Evolutionary conservation across 2,329 filamentous ascomycete species (phyloP).

Genomic region (Lachnellula occidentalis): DNA sequence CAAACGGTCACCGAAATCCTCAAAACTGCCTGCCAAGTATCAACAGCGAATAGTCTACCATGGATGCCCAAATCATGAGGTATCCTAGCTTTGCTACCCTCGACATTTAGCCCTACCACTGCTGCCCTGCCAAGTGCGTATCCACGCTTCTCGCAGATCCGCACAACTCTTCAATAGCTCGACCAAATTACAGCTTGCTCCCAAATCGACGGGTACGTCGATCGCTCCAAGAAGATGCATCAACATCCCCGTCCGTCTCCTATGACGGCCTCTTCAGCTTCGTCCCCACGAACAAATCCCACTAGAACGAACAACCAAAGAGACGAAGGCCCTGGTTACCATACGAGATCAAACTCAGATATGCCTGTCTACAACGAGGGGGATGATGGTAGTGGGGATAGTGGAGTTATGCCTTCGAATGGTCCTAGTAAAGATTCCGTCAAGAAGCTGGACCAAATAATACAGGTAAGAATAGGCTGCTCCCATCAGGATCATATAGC

Average conservation of each 20-base stretch:
- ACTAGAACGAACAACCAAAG: constrained; percentile 68
- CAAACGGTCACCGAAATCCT: constrained; percentile 5
- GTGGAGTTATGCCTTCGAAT: constrained; percentile 37
- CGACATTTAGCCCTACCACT: constrained; percentile 26
- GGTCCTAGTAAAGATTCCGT: constrained; percentile 60
- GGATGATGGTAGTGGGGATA: constrained; percentile 40
- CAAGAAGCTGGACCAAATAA: constrained; percentile 85
- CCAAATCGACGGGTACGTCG: not conserved
- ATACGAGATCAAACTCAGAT: constrained; percentile 38
- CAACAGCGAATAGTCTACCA: constrained; percentile 19
- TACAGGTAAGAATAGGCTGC: constrained; percentile 61
- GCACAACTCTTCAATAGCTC: constrained; percentile 13
- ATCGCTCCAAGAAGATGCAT: constrained; percentile 60
- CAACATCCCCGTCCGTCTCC: constrained; percentile 77
- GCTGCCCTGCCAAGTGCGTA: constrained; percentile 20
- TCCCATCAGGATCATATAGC: constrained; percentile 1
- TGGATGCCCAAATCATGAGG: constrained; percentile 32
- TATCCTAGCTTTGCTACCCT: constrained; percentile 24
- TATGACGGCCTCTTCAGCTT: constrained; percentile 66
- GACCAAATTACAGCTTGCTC: constrained; percentile 18
- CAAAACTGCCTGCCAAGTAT: constrained; percentile 3
- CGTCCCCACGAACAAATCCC: constrained; percentile 66
- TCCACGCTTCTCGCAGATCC: constrained; percentile 20
- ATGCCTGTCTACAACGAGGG: constrained; percentile 46
- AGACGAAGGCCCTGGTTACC: constrained; percentile 51